phyloP scores from a whole-genome alignment of 345 rosid genomes.

The Rubroshorea leprosula region DNA sequence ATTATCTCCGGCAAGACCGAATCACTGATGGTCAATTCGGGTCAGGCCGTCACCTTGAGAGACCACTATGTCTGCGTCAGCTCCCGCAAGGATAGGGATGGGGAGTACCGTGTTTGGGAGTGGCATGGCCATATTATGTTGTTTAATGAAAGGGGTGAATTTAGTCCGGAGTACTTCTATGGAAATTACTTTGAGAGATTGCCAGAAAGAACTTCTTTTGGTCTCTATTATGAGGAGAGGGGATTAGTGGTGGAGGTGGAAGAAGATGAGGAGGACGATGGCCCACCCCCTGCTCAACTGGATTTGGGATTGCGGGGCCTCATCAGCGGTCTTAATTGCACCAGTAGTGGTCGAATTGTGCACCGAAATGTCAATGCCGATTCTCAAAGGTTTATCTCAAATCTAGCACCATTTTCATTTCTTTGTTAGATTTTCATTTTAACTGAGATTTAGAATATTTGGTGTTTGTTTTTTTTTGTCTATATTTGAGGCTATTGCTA shows the following conservation, averaged over 20 bases:
- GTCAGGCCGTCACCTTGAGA: conserved; percentile 80
- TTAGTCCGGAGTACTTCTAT: conserved; percentile 82
- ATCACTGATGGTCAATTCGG: conserved; percentile 85
- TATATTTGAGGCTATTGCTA: no score
- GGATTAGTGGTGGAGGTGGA: conserved; percentile 17
- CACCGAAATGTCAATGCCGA: conserved; percentile 66
- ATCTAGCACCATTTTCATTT: neutral
- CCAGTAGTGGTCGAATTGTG: conserved; percentile 62
- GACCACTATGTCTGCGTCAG: conserved; percentile 93
- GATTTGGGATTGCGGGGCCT: conserved; percentile 79
- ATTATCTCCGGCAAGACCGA: conserved; percentile 66
- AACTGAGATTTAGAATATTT: neutral
- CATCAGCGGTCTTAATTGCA: conserved; percentile 54
- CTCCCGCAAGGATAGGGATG: conserved; percentile 69
- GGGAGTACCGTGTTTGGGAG: conserved; percentile 97
- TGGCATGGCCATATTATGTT: conserved; percentile 98
- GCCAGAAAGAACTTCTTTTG: conserved; percentile 30
- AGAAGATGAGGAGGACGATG: conserved; percentile 40
- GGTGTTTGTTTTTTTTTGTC: neutral
- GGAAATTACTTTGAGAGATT: conserved; percentile 96
- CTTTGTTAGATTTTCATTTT: neutral
- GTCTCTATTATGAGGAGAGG: neutral
- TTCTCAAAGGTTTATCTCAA: conserved; percentile 48
- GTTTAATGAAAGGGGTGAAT: conserved; percentile 85
- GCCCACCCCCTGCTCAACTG: no score